phyloP scores from a whole-genome alignment of 2,329 filamentous ascomycete genomes.

The Ophiocordyceps unilateralis region DNA sequence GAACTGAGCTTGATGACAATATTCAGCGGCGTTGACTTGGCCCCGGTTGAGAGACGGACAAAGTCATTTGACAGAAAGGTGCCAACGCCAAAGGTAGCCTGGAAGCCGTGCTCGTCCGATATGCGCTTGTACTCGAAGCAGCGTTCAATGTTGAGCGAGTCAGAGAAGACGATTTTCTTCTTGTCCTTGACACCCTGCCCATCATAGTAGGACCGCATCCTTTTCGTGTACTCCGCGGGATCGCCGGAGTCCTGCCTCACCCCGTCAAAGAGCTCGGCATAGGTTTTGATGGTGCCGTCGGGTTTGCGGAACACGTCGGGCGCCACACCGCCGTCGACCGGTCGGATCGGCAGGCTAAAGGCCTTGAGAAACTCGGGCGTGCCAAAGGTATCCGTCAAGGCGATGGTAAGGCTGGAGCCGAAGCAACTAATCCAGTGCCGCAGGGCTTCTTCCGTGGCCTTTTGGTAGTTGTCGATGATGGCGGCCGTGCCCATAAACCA shows the following conservation, averaged over 20 bases:
- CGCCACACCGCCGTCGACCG: slow-evolving; percentile 23
- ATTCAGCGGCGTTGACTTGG: slow-evolving; percentile 81
- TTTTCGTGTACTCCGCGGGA: slow-evolving; percentile 59
- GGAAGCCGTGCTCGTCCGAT: slow-evolving; percentile 65
- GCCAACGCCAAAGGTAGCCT: slow-evolving; percentile 81
- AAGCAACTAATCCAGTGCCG: slow-evolving; percentile 86
- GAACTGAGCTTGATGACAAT: slow-evolving; percentile 96
- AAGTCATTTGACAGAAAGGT: slow-evolving; percentile 97
- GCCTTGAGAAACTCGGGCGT: slow-evolving; percentile 75
- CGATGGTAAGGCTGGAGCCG: slow-evolving; percentile 68
- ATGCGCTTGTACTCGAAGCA: slow-evolving; percentile 81
- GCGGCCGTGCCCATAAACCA: slow-evolving; percentile 99
- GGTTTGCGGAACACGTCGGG: slow-evolving; percentile 23
- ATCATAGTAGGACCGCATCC: slow-evolving; percentile 71
- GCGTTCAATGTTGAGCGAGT: slow-evolving; percentile 79
- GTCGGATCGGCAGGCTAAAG: slow-evolving; percentile 49
- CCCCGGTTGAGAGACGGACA: slow-evolving; percentile 47
- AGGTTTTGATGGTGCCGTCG: slow-evolving; percentile 37
- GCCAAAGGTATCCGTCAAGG: slow-evolving; percentile 91
- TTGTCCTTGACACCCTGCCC: slow-evolving; percentile 54
- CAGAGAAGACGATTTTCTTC: slow-evolving; percentile 90
- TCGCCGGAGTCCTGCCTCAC: slow-evolving; percentile 86
- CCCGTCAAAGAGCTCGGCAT: slow-evolving; percentile 68
- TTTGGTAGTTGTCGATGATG: slow-evolving; percentile 68
- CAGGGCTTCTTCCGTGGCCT: slow-evolving; percentile 70